Base-by-base conservation (phyloP, 805 yeast species). In the Candida dajiaensis region DNA sequence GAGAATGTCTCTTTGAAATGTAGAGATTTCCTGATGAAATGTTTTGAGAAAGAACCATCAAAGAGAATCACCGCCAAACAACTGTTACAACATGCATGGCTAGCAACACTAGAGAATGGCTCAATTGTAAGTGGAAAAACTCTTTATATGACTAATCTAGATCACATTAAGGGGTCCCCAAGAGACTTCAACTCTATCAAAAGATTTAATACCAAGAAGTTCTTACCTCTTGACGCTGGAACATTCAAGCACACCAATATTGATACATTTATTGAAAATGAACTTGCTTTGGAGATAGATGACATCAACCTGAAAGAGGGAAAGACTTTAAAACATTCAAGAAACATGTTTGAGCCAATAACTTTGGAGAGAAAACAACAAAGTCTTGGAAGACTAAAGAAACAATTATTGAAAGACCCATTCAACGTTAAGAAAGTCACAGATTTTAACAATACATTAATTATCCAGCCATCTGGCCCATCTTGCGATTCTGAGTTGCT, bases 21-120 rank as follows among this genome's bases (percentile, higher is more conserved):
- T 8, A 69, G 71, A 36, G 87, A 84, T 52, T 82, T 88, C 51
- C 63, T 85, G 12, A 54, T 72, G 43, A 78, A 77, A 50, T 88
- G 96, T 58, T 83, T 87, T 54, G 83, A 81, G 53, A 81, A 81
- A 56, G 82, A 83, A 52, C 87, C 92, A 1, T 68, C 67, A 21
- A 62, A 76, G 22, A 68, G 96, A 47, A 66, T 70, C 3, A 66
- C 76, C 6, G 92, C 92, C 0, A 65, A 66, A 28, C 65, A 74
- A 33, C 67, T 89, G 22, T 62, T 78, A 21, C 61, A 70, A 25
- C 90, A 85, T 58, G 71, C 72, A 18, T 87, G 95, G 95, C 54
- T 86, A 20, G 15, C 20, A 5, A 21, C 21, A 10, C n/a, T 12
- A 20, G 22, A 37, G n/a, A 15, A 37, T 6, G 40, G 26, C 2